Conservation (phyloP, 176 grass and related monocot species). For the Avena eriantha region DNA sequence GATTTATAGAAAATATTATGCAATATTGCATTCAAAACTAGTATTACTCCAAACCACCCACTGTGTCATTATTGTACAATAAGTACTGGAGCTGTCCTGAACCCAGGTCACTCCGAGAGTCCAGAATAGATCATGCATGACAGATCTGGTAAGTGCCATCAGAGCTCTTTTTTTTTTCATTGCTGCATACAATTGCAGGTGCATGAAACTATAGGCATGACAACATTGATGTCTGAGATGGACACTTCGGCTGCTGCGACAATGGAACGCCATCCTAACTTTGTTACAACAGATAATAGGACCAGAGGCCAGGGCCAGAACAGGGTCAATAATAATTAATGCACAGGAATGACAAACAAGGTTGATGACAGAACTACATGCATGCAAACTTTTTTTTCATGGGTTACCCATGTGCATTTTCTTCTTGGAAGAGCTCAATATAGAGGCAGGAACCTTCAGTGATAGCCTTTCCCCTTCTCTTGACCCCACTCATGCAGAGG, state of each 20-base stretch:
- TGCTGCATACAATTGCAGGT: constrained; percentile 8
- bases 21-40: not conserved
- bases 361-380: constrained; percentile 6
- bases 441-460: constrained; percentile 18
- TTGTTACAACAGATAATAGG: constrained; percentile 34
- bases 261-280: constrained; percentile 21
- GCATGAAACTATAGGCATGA: constrained; percentile 29
- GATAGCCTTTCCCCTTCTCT: not conserved
- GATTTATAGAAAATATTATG: constrained; percentile 16
- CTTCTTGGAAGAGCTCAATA: constrained; percentile 24
- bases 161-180: not conserved
- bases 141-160: constrained; percentile 10
- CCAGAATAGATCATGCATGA: constrained; percentile 27
- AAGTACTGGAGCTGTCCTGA: constrained; percentile 15
- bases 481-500: not conserved
- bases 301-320: constrained; percentile 3
- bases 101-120: not conserved
- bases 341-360: not conserved
- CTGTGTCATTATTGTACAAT: constrained; percentile 23
- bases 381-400: not conserved
- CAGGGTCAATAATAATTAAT: constrained; percentile 12
- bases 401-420: not conserved
- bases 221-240: constrained; percentile 12
- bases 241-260: not conserved
- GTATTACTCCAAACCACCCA: not conserved